Base-by-base conservation (phyloP, 2,329 filamentous ascomycete genomes). In the Dothistroma pini region DNA sequence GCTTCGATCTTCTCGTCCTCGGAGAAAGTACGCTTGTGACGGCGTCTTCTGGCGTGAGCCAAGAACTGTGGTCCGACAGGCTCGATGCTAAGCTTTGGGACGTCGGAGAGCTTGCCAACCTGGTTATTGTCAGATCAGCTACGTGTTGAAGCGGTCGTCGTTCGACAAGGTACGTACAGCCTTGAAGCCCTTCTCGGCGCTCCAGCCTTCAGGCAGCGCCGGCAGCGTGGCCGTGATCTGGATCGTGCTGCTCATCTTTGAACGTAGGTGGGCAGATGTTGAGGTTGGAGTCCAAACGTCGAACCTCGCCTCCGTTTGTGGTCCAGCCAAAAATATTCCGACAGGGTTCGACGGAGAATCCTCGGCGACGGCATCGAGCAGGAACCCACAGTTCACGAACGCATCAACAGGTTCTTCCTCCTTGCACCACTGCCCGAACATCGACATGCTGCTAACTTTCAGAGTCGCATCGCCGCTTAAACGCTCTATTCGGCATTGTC, bases 1-100 rank as follows among this genome's bases (percentile, higher is more conserved):
- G 95, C 95, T 81, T 97, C 91, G 75, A 99, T 96, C 68, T 93
- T 90, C 77, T 99, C 95, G 79, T 99, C 95, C 80, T 68, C 66
- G 38, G 64, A 66, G 80, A 99, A 99, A 56, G 95, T 99, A 74
- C 95, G 92, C 83, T 96, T 91, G 80, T 97, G 93, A 80, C 86
- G 65, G 58, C 72, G 91, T 79, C 95, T 90, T 75, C 95, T 93
- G 72, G 95, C 95, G 78, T 97, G 93, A 69, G 95, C 95, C 68
- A 99, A 88, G 21, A 59, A 99, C 82, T 97, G 91, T 78, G 95
- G 93, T 70, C 95, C 95, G 69, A 97, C 91, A 58, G 95, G 93
- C 83, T 97, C 95, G 72, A 99, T 88, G 75, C 89, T 93, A 75
- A 95, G 89, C 81, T 93, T 88, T 55, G 87, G 89, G 44, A 91